Evolutionary conservation across 768 basidiomycete genomes (phyloP).

Genomic region (Amanita rimosa): DNA sequence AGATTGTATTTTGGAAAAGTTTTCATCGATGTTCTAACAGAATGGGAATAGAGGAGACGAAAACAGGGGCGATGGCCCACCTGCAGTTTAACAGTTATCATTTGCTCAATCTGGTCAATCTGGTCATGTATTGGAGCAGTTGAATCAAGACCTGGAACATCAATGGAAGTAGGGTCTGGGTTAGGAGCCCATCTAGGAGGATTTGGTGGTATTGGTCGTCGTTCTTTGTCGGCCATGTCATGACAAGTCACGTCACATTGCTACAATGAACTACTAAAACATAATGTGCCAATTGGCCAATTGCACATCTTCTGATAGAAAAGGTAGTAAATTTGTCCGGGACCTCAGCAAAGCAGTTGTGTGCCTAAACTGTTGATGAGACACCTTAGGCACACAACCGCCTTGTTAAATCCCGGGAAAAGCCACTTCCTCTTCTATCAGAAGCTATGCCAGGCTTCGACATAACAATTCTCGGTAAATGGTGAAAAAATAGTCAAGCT

Average conservation of each 20-base stretch:
- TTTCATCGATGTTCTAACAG: constrained; percentile 78
- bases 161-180: constrained; percentile 49
- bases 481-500: not conserved
- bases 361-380: not conserved
- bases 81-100: constrained; percentile 88
- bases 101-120: constrained; percentile 91
- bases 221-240: not conserved
- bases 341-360: not conserved
- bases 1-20: constrained; percentile 85
- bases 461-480: not conserved
- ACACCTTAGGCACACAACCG: not conserved
- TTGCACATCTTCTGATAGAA: not conserved
- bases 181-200: constrained; percentile 59
- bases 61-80: constrained; percentile 22
- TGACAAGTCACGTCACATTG: not conserved
- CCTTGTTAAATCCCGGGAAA: not conserved
- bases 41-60: not conserved
- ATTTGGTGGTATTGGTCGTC: constrained; percentile 38
- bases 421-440: not conserved
- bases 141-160: constrained; percentile 63
- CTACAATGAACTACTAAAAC: not conserved
- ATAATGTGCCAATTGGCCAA: no score
- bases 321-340: not conserved
- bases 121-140: constrained; percentile 65
- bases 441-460: not conserved